Conservation (phyloP, 805 yeast genomes). For the Lipomyces japonicus region DNA sequence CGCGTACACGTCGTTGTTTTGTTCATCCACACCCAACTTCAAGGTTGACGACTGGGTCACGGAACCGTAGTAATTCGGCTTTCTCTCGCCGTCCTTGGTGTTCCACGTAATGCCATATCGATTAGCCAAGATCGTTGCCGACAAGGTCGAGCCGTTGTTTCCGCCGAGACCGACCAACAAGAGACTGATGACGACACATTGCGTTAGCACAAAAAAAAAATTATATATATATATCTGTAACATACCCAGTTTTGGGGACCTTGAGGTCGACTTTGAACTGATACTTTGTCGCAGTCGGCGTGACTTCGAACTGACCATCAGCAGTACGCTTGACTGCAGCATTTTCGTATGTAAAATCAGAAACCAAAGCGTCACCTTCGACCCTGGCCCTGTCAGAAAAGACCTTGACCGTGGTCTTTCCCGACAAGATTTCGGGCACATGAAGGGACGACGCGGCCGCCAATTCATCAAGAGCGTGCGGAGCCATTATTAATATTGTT, state of each 20-base stretch:
- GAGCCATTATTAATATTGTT: slow-evolving; percentile 34
- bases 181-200: slow-evolving; percentile 47
- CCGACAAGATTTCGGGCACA: slow-evolving; percentile 38
- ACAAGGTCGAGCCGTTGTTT: slow-evolving; percentile 89
- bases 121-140: slow-evolving; percentile 82
- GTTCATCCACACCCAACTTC: slow-evolving; percentile 78
- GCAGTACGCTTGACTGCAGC: slow-evolving; percentile 41
- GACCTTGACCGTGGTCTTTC: slow-evolving; percentile 50
- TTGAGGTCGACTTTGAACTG: slow-evolving; percentile 80
- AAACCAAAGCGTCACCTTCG: slow-evolving; percentile 44
- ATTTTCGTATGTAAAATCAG: slow-evolving; percentile 69
- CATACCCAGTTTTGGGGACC: slow-evolving; percentile 66
- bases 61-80: slow-evolving; percentile 86
- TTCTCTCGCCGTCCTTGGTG: slow-evolving; percentile 71
- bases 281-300: slow-evolving; percentile 68
- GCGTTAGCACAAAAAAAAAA: not conserved
- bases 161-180: slow-evolving; percentile 95
- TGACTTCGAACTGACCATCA: slow-evolving; percentile 49
- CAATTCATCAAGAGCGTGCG: slow-evolving; percentile 31
- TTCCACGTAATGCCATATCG: slow-evolving; percentile 72
- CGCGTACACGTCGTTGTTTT: slow-evolving; percentile 83
- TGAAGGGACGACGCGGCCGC: slow-evolving; percentile 32
- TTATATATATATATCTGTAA: no score
- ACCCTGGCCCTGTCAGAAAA: slow-evolving; percentile 49
- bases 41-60: slow-evolving; percentile 91